Base-by-base conservation (phyloP, 179 eudicot species). In the Actinidia chinensis region DNA sequence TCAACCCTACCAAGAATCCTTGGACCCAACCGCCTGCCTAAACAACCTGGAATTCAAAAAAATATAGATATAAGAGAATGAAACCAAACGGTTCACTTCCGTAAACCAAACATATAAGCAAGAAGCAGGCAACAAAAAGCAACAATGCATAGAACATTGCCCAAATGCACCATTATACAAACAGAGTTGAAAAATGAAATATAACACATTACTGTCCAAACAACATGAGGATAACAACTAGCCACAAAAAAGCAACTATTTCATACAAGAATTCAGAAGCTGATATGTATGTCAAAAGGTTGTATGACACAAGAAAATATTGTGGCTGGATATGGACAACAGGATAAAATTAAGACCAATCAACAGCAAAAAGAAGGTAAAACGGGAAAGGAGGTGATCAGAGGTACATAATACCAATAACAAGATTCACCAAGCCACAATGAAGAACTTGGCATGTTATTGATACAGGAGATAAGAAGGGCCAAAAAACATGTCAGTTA, bases 11-110 rank as follows among this genome's bases (percentile, higher is more conserved):
- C 92, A 73, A 94, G 94, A 85, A 95, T 86, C 89, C 82, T 89
- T 75, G 98, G 98, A 58, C 98, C 98, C 83, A 92, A 88, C 71
- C 98, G 92, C 83, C 99, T 87, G 79, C 98, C 98, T 89, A 94
- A 88, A 89, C 99, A 96, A 90, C 89, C 99, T 96, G 97, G 81
- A 70, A 59, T 28, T 28, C 75, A 84, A 43, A 23, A 46, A 60
- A 69, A 17, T 46, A 23, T 46, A 23, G 14, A 74, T 17, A 71
- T 56, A 76, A 33, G 15, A 48, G 79, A 60, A 71, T 43, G 60
- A 59, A 36, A 65, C 20, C 33, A 28, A 36, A 20, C 40, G 28
- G 25, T 15, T 71, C 6, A 50, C 48, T 74, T 64, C 51, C 10
- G 14, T 51, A 56, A 67, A 54, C 7, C 64, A 65, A 9, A 33